Conservation (phyloP, 257 asterid species). For the Eucommia ulmoides region DNA sequence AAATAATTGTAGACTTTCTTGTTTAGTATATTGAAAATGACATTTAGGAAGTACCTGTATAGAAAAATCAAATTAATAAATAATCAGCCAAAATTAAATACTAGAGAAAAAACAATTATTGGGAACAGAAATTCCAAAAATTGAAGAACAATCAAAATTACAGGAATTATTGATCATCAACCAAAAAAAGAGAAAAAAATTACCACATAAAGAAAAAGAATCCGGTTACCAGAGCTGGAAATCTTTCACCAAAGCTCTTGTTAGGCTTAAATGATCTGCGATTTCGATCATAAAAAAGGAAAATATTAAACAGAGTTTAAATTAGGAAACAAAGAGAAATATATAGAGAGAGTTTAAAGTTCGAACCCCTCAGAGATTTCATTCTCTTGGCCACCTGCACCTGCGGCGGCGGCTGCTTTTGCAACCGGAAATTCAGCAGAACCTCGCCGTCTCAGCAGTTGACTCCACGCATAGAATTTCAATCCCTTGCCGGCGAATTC, state of each 20-base stretch:
- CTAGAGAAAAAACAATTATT: background rate
- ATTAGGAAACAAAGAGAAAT: background rate
- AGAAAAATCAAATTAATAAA: background rate
- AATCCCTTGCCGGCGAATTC: constrained; percentile 17
- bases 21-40: constrained; percentile 53
- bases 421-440: constrained; percentile 9
- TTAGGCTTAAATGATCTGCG: constrained; percentile 23
- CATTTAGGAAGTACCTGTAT: constrained; percentile 54
- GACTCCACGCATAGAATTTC: constrained; percentile 9
- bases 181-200: background rate
- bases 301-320: background rate
- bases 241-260: constrained; percentile 36
- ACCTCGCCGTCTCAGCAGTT: constrained; percentile 14
- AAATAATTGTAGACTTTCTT: constrained; percentile 56
- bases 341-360: background rate
- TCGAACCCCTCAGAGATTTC: constrained; percentile 26
- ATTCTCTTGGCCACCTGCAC: constrained; percentile 31
- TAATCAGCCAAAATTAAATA: background rate
- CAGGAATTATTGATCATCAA: background rate
- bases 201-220: constrained; percentile 58
- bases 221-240: constrained; percentile 55
- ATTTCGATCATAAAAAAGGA: background rate
- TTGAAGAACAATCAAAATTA: background rate
- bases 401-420: constrained; percentile 49
- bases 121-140: background rate